Base-by-base conservation (phyloP, 371 early-diverging fungal species). In the Lichtheimia ramosa region DNA sequence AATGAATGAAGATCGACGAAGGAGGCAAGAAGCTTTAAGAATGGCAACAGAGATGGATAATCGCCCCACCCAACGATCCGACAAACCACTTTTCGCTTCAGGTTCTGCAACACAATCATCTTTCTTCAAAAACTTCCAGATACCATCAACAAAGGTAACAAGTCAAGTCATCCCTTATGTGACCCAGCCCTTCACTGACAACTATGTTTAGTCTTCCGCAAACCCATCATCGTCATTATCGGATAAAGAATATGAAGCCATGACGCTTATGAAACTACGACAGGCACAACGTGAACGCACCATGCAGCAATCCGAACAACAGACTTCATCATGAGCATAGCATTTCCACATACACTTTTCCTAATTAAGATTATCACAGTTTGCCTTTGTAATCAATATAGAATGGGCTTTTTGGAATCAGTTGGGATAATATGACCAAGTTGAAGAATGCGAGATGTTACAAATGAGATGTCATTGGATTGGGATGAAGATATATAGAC, bases 201-300 rank as follows among this genome's bases (percentile, higher is more conserved):
- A 8, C 10, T 10, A 8, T 34, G 34, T 34, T 34, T 34, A 34
- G 34, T 34, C 34, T 8, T 34, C 34, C 34, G 34, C 5, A 34
- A 34, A 34, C 10, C 34, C 34, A 34, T 34, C 34, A 34, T 34
- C 34, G 10, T 34, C 41, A 15, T 40, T 66, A 18, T 79, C 71
- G 15, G 71, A 71, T 62, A 59, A 70, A 25, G 82, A 82, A 50
- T 76, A 72, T 51, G 79, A 76, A 58, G 61, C 79, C 5, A 67
- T 81, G 23, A 77, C 74, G 6, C 57, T 82, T 16, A 78, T 78
- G 75, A 76, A 78, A 51, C 62, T 77, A 61, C 59, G 79, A 56
- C 75, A 78, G 43, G 79, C 82, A 2, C 75, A 78, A 58, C 57
- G 69, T 41, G 72, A 74, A 43, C 64, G 75, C 14, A 46, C 63